Base-by-base conservation (phyloP, 306 rosid species). In the Cucurbita moschata region DNA sequence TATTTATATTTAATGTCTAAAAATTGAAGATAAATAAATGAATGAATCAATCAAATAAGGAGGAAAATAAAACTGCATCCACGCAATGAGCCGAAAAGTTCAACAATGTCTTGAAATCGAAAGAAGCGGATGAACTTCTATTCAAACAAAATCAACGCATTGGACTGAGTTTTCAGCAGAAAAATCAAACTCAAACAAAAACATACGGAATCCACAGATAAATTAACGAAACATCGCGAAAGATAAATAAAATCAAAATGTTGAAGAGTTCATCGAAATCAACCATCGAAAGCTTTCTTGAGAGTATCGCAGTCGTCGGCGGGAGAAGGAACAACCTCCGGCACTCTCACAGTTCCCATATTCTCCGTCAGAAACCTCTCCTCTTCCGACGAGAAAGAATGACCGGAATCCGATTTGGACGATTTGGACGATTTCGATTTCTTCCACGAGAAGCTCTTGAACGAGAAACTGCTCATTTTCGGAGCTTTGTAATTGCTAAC, bases 301-400 rank as follows among this genome's bases (percentile, higher is more conserved):
- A 95, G 96, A 42, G 85, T 80, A 71, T 85, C 83, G 72, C 84
- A 71, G 74, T 95, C 99, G 5, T 86, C 75, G 38, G 77, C 79
- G 1, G 99, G 88, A 81, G 97, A 81, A 81, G 96, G 97, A 83
- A 80, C 85, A 81, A 74, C 4, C 67, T 81, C 86, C 18, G 99
- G 96, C 16, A 89, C 82, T 79, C 81, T 95, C 81, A 95, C 60
- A 7, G 88, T 79, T 39, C 81, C 87, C 99, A 88, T 87, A 78
- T 57, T 38, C 3, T 49, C 57, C 42, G 18, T 69, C 52, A 40
- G 66, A 47, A 47, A 23, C 46, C 14, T 53, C 15, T 51, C 52
- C n/a, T 55, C 65, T 16, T n/a, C 65, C 49, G 52, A 1, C 61
- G 67, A 77, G 76, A 49, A 56, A 30, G 61, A 40, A n/a, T 63